Conservation (phyloP, 371 early-diverging fungal species). For the Mortierella sp. region DNA sequence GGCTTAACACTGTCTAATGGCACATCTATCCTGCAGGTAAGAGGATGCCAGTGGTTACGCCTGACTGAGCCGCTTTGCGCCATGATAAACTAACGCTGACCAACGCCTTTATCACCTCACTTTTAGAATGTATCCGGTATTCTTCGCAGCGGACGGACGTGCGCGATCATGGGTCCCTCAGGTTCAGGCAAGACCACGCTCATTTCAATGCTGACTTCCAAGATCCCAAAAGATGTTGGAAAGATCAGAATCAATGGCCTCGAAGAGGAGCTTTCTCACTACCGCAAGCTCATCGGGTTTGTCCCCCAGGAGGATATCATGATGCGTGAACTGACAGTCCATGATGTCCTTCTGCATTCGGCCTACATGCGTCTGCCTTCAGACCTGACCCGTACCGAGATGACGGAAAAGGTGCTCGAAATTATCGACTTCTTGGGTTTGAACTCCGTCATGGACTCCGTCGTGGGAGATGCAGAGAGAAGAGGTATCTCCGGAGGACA, state of each 20-base stretch:
- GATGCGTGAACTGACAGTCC: constrained; percentile 69
- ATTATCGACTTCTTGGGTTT: constrained; percentile 73
- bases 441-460: constrained; percentile 66
- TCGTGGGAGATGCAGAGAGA: constrained; percentile 79
- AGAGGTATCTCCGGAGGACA: constrained; percentile 91
- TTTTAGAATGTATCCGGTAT: constrained; percentile 60
- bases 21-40: constrained; percentile 59
- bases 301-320: constrained; percentile 79
- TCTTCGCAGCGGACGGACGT: constrained; percentile 63
- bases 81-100: background rate
- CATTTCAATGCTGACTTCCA: constrained; percentile 57
- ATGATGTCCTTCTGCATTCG: constrained; percentile 65
- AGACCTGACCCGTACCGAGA: constrained; percentile 38
- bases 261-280: constrained; percentile 63
- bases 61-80: background rate
- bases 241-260: constrained; percentile 69
- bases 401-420: constrained; percentile 61
- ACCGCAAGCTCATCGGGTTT: constrained; percentile 72
- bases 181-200: constrained; percentile 75
- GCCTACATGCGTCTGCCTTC: constrained; percentile 76
- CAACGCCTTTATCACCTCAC: background rate
- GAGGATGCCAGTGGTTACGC: background rate
- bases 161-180: constrained; percentile 81
- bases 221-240: constrained; percentile 68
- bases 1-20: constrained; percentile 64